Conservation (phyloP, 352 stramenopile species). For the Phytopythium delawarense region DNA sequence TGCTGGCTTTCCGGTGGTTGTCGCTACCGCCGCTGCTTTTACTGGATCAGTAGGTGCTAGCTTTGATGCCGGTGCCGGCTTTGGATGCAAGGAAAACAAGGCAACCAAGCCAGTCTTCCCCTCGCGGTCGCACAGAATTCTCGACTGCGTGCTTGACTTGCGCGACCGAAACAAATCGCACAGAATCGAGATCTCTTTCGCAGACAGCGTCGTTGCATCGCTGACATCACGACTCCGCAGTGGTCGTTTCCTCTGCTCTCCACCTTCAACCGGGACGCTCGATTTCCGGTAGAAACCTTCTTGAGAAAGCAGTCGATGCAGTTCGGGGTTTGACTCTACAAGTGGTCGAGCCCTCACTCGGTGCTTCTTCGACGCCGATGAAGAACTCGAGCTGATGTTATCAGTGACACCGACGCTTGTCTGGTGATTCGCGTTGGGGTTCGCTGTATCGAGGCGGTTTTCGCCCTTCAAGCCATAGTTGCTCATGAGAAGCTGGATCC, state of each 20-base stretch:
- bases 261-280: background rate
- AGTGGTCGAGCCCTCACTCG: conserved; percentile 71
- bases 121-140: conserved; percentile 56
- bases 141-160: conserved; percentile 16
- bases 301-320: conserved; percentile 53
- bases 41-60: background rate
- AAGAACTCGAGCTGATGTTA: too few species aligned
- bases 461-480: conserved; percentile 80
- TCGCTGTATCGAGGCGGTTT: conserved; percentile 13
- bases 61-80: background rate
- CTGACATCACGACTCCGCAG: conserved; percentile 17
- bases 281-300: conserved; percentile 53
- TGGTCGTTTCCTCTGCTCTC: conserved; percentile 11
- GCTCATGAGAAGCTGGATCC: conserved; percentile 85
- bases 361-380: conserved; percentile 32
- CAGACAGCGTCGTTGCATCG: conserved; percentile 48
- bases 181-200: conserved; percentile 53
- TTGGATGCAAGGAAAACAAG: conserved; percentile 39
- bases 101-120: conserved; percentile 40
- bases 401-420: background rate
- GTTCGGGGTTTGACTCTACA: conserved; percentile 67
- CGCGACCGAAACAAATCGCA: conserved; percentile 50
- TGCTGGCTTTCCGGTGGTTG: background rate
- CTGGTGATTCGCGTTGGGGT: background rate
- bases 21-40: background rate